These are phyloP conservation scores for Alliaria petiolata DNA, from an alignment of 345 rosid genomes.

Conservation along the genomic window DNA sequence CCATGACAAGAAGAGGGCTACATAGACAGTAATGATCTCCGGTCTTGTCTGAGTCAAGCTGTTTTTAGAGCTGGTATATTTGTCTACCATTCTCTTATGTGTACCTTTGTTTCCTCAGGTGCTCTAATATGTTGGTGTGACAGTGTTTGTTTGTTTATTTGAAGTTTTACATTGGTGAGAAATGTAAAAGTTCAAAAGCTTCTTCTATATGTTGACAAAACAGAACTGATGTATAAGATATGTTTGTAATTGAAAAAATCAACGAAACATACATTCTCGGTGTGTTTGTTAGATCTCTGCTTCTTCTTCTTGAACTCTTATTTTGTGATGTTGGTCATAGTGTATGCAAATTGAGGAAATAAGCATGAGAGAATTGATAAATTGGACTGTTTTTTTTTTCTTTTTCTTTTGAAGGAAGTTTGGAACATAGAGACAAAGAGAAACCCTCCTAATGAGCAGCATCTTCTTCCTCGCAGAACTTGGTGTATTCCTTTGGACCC, in stretches of 20 bases:
- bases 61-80: neutral
- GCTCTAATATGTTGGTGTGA: neutral
- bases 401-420: neutral
- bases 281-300: constrained; percentile 7
- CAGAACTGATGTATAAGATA: neutral
- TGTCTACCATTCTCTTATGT: neutral
- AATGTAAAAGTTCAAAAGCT: neutral
- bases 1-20: neutral
- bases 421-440: neutral
- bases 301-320: constrained; percentile 1
- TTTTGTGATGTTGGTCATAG: neutral
- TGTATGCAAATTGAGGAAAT: neutral
- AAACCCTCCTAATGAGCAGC: constrained; percentile 55
- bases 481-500: constrained; percentile 77
- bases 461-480: constrained; percentile 91
- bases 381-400: neutral
- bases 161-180: neutral
- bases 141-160: neutral
- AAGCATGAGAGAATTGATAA: constrained; percentile 4
- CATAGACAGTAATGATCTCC: neutral
- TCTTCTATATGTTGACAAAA: neutral
- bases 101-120: neutral
- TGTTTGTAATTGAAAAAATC: neutral
- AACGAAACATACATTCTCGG: neutral
- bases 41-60: neutral